These are phyloP conservation scores for Wallemia ichthyophaga DNA, from an alignment of 1,284 basidiomycete species.

Conservation along the genomic window DNA sequence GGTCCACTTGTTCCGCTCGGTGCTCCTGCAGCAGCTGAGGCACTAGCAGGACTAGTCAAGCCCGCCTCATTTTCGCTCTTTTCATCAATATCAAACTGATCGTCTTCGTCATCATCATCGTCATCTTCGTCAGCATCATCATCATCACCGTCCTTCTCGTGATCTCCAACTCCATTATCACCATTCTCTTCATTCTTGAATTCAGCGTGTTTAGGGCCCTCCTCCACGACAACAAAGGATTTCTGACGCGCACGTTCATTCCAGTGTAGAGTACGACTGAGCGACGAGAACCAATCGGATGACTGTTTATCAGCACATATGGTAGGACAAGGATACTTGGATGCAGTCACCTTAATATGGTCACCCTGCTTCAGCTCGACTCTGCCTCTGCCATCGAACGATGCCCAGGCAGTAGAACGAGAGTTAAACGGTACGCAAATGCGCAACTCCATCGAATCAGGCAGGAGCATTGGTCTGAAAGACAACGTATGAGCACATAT, in stretches of 20 bases:
- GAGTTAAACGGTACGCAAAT: slow-evolving; percentile 98
- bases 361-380: slow-evolving; percentile 94
- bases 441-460: slow-evolving; percentile 92
- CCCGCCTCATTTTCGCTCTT: background rate
- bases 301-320: slow-evolving; percentile 92
- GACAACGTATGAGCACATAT: slow-evolving; percentile 97
- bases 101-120: slow-evolving; percentile 28
- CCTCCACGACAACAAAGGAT: slow-evolving; percentile 89
- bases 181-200: slow-evolving; percentile 15
- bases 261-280: slow-evolving; percentile 85
- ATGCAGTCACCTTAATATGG: slow-evolving; percentile 94
- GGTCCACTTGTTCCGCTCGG: background rate
- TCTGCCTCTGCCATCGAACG: slow-evolving; percentile 85
- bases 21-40: no score
- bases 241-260: slow-evolving; percentile 62
- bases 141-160: slow-evolving; percentile 21
- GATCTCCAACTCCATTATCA: slow-evolving; percentile 24
- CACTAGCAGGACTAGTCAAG: no score
- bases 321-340: slow-evolving; percentile 93
- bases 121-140: slow-evolving; percentile 34
- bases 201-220: slow-evolving; percentile 21
- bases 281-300: slow-evolving; percentile 93
- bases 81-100: slow-evolving; percentile 70
- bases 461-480: slow-evolving; percentile 92
- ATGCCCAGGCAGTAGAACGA: slow-evolving; percentile 90